phyloP scores from a whole-genome alignment of 192 early-diverging fungal genomes.

The Coemansia sp. region DNA sequence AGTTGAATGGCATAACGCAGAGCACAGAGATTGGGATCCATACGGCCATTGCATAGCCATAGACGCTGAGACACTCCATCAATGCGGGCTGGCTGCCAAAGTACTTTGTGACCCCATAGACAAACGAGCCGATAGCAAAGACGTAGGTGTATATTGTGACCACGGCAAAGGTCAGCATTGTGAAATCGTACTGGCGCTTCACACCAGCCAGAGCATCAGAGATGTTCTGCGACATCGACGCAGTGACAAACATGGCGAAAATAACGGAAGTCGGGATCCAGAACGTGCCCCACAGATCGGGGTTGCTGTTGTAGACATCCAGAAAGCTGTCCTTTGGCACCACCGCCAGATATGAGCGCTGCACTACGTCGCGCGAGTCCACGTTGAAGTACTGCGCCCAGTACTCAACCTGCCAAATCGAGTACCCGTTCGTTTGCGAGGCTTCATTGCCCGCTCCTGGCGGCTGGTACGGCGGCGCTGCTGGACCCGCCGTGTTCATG shows the following conservation, averaged over 20 bases:
- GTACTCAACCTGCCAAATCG: constrained; percentile 88
- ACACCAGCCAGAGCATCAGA: constrained; percentile 61
- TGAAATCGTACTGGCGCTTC: constrained; percentile 75
- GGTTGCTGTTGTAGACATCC: constrained; percentile 76
- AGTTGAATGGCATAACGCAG: constrained; percentile 79
- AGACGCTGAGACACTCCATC: constrained; percentile 83
- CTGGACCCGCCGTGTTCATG: constrained; percentile 25
- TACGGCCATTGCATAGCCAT: constrained; percentile 88
- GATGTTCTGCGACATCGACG: constrained; percentile 84
- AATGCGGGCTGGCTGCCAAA: constrained; percentile 80
- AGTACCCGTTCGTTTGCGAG: constrained; percentile 30
- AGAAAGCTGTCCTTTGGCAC: constrained; percentile 78
- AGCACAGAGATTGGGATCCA: constrained; percentile 89
- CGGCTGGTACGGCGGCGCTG: constrained; percentile 44
- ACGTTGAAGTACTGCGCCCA: constrained; percentile 93
- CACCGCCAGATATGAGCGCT: constrained; percentile 67
- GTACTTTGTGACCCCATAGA: constrained; percentile 85
- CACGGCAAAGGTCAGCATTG: constrained; percentile 77
- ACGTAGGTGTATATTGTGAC: constrained; percentile 83
- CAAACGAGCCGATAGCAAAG: constrained; percentile 63
- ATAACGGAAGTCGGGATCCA: constrained; percentile 98
- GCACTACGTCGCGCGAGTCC: constrained; percentile 77
- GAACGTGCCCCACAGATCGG: constrained; percentile 97
- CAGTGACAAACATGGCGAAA: constrained; percentile 92
- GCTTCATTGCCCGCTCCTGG: constrained; percentile 9